Percentiles rank a stretch among this genome's conserved stretches.
Conservation (phyloP, 2,329 filamentous ascomycete species). For the Claviceps citrina region DNA sequence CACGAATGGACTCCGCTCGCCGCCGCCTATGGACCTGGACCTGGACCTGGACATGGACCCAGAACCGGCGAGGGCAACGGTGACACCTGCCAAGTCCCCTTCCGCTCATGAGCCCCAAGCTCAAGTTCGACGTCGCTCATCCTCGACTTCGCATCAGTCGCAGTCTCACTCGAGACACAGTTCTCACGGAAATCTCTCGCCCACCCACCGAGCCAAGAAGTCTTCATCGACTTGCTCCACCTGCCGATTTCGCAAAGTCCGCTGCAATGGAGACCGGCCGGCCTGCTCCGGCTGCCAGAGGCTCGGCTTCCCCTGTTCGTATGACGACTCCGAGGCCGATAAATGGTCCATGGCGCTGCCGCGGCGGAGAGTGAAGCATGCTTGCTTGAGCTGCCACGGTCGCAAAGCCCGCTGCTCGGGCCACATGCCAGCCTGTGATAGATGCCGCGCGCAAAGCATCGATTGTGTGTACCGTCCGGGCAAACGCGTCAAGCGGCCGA, state of each 20-base stretch:
- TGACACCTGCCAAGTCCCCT: background rate
- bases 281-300: constrained; percentile 44
- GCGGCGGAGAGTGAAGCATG: constrained; percentile 38
- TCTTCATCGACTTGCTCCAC: constrained; percentile 36
- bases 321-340: constrained; percentile 31
- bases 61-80: constrained; percentile 1
- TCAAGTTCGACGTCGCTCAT: background rate
- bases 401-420: constrained; percentile 44
- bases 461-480: constrained; percentile 39
- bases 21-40: constrained; percentile 5
- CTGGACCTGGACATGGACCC: constrained; percentile 4
- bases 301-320: constrained; percentile 41
- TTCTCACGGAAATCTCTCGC: constrained; percentile 2
- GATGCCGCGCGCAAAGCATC: constrained; percentile 33
- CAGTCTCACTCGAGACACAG: background rate
- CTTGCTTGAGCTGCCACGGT: constrained; percentile 42
- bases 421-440: constrained; percentile 39
- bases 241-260: constrained; percentile 41
- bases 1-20: constrained; percentile 1
- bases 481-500: constrained; percentile 22
- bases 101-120: background rate
- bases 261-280: constrained; percentile 38
- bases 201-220: constrained; percentile 24
- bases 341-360: constrained; percentile 30
- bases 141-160: background rate